phyloP scores from a whole-genome alignment of 306 rosid species.

The Psophocarpus tetragonolobus region DNA sequence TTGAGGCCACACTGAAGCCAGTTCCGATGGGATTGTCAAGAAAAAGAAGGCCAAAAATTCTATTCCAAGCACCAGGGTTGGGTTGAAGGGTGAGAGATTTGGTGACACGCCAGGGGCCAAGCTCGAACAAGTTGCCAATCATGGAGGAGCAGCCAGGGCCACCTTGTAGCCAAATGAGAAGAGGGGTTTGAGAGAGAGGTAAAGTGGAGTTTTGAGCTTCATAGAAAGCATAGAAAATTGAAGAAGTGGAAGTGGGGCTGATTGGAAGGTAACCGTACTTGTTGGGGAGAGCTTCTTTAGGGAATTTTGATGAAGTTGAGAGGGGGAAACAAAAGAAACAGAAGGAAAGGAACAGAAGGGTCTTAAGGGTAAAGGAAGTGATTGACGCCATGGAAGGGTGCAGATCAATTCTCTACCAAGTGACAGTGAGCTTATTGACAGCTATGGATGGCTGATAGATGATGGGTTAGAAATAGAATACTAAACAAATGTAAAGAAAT shows the following conservation, averaged over 20 bases:
- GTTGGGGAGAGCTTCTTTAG: constrained; percentile 56
- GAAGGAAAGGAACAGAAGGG: background rate
- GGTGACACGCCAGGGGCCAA: constrained; percentile 70
- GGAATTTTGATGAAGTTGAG: constrained; percentile 11
- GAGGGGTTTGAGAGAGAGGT: constrained; percentile 52
- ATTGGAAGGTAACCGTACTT: constrained; percentile 64
- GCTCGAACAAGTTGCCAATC: constrained; percentile 63
- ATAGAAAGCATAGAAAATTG: constrained; percentile 67
- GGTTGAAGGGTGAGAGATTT: constrained; percentile 44
- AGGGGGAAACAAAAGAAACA: background rate
- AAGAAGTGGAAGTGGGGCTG: constrained; percentile 38
- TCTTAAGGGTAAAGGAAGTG: too few species aligned
- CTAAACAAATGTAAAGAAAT: too few species aligned
- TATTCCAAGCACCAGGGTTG: constrained; percentile 64
- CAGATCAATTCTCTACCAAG: background rate
- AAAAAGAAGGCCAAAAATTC: constrained; percentile 56
- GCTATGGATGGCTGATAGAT: background rate
- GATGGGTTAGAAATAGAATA: background rate
- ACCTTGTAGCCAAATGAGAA: constrained; percentile 74
- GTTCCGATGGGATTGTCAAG: constrained; percentile 77
- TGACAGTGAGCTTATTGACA: background rate
- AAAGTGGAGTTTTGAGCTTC: constrained; percentile 52
- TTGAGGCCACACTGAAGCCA: constrained; percentile 61
- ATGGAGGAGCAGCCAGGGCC: constrained; percentile 85
- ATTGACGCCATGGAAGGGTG: background rate